Base-by-base conservation (phyloP, 2,329 filamentous ascomycete species). In the Aspergillus brunneoviolaceus region DNA sequence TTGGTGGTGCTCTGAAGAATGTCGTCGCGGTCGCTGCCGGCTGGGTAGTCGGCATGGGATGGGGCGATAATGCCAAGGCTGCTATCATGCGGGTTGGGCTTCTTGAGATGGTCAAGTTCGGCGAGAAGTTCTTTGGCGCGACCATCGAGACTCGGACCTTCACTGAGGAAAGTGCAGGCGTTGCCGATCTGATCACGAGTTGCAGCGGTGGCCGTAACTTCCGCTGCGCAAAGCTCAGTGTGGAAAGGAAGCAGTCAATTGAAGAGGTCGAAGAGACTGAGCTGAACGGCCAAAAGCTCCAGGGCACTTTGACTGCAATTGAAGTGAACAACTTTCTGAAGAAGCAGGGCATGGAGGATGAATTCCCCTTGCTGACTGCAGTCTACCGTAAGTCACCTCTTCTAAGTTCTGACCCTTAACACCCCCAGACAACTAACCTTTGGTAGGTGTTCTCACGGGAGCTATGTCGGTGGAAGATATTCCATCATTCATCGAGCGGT, bases 21-120 rank as follows among this genome's bases (percentile, higher is more conserved):
- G 89, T 99, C 65, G 91, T 99, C 58, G 95, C 95, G 5, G 81
- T 99, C 19, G 94, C 92, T 5, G 93, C 95, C 33, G 95, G 95
- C 60, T 99, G 96, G 76, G 92, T 98, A 49, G 92, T 96, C 66
- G 95, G 95, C 39, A 86, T 94, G 63, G 94, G 94, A 66, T 99
- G 95, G 94, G 95, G 95, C 71, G 93, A 98, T 81, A 99, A 98
- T 69, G 94, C 94, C 66, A 98, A 99, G 81, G 92, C 95, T n/a
- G 95, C 95, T 50, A 89, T 99, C 62, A 98, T 99, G 92, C 90
- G 95, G 48, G 89, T 98, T 21, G 95, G 95, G 7, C 86, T 99
- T 50, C 84, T 97, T 69, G 95, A 99, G 79, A 96, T 97, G 89
- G 92, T 98, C 71, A 89, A 90, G 73, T 99, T 99, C 68, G 94